phyloP scores from a whole-genome alignment of 441 rosid genomes.

The Omphalea diandra region DNA sequence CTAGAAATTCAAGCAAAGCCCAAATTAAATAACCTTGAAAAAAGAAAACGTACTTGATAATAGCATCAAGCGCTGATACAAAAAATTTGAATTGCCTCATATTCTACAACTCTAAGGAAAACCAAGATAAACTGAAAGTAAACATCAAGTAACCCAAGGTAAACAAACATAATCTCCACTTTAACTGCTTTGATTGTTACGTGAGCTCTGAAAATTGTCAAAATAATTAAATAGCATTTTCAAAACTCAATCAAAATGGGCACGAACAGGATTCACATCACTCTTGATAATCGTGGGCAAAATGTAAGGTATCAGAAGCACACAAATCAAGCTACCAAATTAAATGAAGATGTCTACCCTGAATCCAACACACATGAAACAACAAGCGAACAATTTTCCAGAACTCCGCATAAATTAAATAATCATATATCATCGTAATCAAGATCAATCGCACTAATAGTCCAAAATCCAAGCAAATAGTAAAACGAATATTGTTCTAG shows the following conservation, averaged over 20 bases:
- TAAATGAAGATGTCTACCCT: neutral
- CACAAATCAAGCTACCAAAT: neutral
- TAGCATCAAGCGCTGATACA: neutral
- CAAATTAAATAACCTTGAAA: neutral
- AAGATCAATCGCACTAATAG: neutral
- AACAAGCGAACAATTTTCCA: neutral
- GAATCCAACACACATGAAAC: neutral
- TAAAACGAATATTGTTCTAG: neutral
- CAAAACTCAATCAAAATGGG: neutral
- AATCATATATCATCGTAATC: neutral
- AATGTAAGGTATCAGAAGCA: neutral
- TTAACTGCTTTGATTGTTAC: neutral
- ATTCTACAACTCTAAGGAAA: neutral
- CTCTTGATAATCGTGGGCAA: neutral
- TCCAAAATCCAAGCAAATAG: neutral
- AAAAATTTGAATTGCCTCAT: neutral
- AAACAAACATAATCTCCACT: neutral
- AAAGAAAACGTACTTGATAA: neutral
- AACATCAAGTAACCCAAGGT: neutral
- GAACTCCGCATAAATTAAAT: neutral
- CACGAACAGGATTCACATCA: neutral
- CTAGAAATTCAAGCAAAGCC: neutral
- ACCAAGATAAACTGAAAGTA: neutral
- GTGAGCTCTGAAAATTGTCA: neutral
- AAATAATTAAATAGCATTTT: neutral